Evolutionary conservation across 75 land plant genomes (phyloP).

Genomic region (Adiantum capillusveneris): DNA sequence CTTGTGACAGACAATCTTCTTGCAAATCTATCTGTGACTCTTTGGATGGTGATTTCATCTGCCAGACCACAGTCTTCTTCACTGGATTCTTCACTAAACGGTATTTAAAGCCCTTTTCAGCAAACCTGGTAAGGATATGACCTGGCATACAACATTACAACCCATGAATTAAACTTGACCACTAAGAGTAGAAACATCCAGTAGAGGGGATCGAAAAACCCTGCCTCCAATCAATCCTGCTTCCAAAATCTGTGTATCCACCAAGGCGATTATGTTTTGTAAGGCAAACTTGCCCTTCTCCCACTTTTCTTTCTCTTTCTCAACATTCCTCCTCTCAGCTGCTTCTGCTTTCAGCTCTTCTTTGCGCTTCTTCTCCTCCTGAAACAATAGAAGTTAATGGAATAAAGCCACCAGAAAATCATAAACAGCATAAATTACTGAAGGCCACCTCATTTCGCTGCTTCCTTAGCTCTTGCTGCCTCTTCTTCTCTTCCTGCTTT

Average conservation of each 20-base stretch:
- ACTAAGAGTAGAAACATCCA: neutral
- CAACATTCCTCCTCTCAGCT: conserved; percentile 45
- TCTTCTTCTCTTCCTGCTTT: conserved; percentile 26
- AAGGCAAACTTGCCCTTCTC: conserved; percentile 91
- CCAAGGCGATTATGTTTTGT: conserved; percentile 63
- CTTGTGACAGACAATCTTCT: conserved; percentile 9
- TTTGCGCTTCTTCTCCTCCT: conserved; percentile 78
- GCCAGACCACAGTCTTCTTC: conserved; percentile 72
- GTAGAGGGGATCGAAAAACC: neutral
- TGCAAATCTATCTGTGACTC: conserved; percentile 29
- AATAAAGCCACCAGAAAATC: too few species aligned
- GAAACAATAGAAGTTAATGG: conserved; percentile 4
- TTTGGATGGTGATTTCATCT: conserved; percentile 61
- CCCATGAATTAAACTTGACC: neutral
- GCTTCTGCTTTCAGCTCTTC: conserved; percentile 70
- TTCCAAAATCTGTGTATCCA: conserved; percentile 78
- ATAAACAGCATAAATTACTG: too few species aligned
- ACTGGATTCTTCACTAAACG: conserved; percentile 69
- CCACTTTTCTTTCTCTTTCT: conserved; percentile 82
- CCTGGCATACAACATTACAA: conserved; percentile 39
- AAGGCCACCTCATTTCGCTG: conserved; percentile 36
- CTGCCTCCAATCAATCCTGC: conserved; percentile 68
- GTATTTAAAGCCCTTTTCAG: conserved; percentile 66
- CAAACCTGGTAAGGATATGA: conserved; percentile 66
- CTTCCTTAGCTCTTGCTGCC: conserved; percentile 18